Evolutionary conservation across 2,329 filamentous ascomycete genomes (phyloP).

Genomic region (Xylariaceae sp.): DNA sequence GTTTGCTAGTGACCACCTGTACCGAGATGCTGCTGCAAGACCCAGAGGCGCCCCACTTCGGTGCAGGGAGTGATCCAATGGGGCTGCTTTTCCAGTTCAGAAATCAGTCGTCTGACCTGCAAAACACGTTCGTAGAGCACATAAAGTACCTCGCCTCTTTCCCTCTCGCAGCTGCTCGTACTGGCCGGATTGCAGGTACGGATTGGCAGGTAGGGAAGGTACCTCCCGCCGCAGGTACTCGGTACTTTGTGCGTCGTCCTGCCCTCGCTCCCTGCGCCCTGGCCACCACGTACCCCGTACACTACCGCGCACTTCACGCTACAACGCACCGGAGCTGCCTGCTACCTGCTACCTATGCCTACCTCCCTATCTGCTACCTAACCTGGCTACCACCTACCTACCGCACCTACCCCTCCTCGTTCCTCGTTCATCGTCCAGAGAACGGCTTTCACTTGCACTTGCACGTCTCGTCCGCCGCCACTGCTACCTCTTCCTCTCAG

Average conservation of each 20-base stretch:
- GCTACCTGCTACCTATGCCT: background rate
- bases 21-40: conserved; percentile 19
- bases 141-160: conserved; percentile 1
- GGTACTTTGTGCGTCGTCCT: background rate
- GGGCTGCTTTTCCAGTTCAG: conserved; percentile 8
- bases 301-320: background rate
- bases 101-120: conserved; percentile 23
- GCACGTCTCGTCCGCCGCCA: background rate
- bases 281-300: background rate
- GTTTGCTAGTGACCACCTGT: conserved; percentile 17
- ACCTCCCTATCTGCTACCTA: background rate
- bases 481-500: background rate
- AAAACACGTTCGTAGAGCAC: conserved; percentile 16
- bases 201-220: background rate
- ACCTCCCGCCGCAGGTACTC: background rate
- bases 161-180: background rate
- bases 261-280: background rate
- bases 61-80: conserved; percentile 18
- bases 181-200: no score
- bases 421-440: conserved; percentile 13
- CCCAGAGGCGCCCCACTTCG: conserved; percentile 16
- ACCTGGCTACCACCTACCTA: background rate
- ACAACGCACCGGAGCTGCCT: background rate
- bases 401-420: conserved; percentile 11
- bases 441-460: background rate